These are phyloP conservation scores for Vigna angularis DNA, from an alignment of 306 rosid genomes.

Conservation along the genomic window DNA sequence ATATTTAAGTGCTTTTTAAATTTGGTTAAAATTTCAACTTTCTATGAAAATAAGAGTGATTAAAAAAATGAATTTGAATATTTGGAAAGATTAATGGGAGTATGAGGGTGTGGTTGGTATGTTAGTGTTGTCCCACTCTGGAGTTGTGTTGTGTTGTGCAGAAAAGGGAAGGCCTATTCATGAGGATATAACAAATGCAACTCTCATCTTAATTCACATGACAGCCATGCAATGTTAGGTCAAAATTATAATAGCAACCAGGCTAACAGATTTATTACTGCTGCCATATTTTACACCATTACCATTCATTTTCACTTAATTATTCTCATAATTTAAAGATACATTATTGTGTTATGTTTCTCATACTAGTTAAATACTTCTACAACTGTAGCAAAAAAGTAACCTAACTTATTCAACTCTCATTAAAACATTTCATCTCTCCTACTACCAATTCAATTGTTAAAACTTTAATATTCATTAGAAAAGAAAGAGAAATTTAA, in stretches of 20 bases:
- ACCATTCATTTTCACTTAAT: not conserved
- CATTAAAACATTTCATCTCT: not conserved
- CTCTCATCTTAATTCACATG: constrained; percentile 54
- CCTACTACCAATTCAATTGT: not conserved
- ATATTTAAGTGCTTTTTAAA: too few species aligned
- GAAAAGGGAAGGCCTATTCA: constrained; percentile 44
- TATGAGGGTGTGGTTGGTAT: constrained; percentile 37
- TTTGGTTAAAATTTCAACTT: too few species aligned
- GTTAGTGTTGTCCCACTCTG: constrained; percentile 43
- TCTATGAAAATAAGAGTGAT: too few species aligned
- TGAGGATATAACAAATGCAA: constrained; percentile 42
- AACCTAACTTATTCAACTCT: not conserved
- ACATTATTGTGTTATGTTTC: constrained; percentile 4
- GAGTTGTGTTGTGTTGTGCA: constrained; percentile 39
- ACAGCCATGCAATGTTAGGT: constrained; percentile 59
- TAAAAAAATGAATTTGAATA: too few species aligned
- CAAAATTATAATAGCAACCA: constrained; percentile 38
- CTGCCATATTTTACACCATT: constrained; percentile 11
- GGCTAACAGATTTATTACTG: constrained; percentile 39
- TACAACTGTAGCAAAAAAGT: not conserved
- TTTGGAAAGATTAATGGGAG: not conserved
- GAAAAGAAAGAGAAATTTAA: not conserved
- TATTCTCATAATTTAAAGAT: not conserved
- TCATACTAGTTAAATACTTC: not conserved
- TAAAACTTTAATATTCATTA: not conserved